Base-by-base conservation (phyloP, 2,329 filamentous ascomycete genomes). In the Atkinsonella hypoxylon region DNA sequence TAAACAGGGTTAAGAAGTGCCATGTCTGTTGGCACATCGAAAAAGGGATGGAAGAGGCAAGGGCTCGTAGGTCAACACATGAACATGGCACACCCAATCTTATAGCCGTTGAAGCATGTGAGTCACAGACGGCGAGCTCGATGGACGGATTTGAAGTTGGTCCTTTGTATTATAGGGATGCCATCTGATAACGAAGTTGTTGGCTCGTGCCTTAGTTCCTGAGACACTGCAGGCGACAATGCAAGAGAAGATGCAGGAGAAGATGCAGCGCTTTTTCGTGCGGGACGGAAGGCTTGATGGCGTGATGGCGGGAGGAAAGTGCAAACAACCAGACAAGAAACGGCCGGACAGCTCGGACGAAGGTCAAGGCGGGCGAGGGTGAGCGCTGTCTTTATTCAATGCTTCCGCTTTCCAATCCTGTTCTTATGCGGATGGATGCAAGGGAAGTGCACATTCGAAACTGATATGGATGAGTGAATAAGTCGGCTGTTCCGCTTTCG, bases 1-100 rank as follows among this genome's bases (percentile, higher is more conserved):
- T 80, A 75, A 53, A 78, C 63, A 22, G 77, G 76, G 47, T 74
- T 79, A 59, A 79, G 65, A 48, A 77, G 63, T 43, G 71, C 70
- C 77, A 81, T 81, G 53, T 58, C 55, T 42, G 45, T 50, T 45
- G 39, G 39, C 13, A 12, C 32, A 36, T 36, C 32, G 9, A 15
- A 36, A 36, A 15, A 32, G 31, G 40, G 12, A 2, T 36, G 42
- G 53, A 34, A 31, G 48, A 42, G 31, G 48, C 26, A 13, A 17
- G 43, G 26, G 15, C 34, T 54, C 20, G 15, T 13, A n/a, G 22
- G 42, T 26, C 18, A 30, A 15, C 46, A 20, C n/a, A 45, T 45
- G 13, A 45, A 49, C 26, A 36, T 44, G 10, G n/a, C 46, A 32
- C 43, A 45, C 15, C 17, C 30, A 45, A 15, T 32, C 30, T 20